Conservation (phyloP, 2,329 filamentous ascomycete species). For the Monosporascus sp. region DNA sequence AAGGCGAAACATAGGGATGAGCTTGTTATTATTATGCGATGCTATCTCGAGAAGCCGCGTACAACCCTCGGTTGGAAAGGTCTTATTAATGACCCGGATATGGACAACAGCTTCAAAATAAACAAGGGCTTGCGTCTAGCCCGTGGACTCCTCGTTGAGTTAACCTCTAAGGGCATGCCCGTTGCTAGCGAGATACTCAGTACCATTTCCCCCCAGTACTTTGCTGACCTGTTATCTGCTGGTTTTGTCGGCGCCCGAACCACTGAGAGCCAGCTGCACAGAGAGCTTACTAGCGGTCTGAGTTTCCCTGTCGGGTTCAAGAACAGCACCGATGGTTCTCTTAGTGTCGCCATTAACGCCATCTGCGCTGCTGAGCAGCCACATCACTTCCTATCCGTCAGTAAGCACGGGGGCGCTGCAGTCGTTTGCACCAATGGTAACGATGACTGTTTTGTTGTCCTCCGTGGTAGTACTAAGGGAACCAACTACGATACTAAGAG, state of each 20-base stretch:
- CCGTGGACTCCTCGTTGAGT: slow-evolving; percentile 85
- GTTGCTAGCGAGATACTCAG: slow-evolving; percentile 97
- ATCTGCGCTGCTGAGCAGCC: slow-evolving; percentile 88
- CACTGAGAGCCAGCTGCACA: slow-evolving; percentile 91
- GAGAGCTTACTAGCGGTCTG: slow-evolving; percentile 86
- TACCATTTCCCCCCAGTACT: slow-evolving; percentile 94
- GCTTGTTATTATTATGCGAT: slow-evolving; percentile 92
- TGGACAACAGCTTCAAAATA: slow-evolving; percentile 97
- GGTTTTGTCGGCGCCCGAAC: slow-evolving; percentile 95
- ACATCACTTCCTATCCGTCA: slow-evolving; percentile 95
- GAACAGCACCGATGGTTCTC: slow-evolving; percentile 91
- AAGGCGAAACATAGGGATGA: slow-evolving; percentile 87
- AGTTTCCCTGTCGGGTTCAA: slow-evolving; percentile 99
- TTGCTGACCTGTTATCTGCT: slow-evolving; percentile 85
- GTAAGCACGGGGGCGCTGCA: slow-evolving; percentile 89
- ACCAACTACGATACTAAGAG: slow-evolving; percentile 89
- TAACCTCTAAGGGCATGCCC: slow-evolving; percentile 90
- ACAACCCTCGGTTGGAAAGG: slow-evolving; percentile 99
- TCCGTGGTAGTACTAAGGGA: slow-evolving; percentile 85
- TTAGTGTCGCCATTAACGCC: slow-evolving; percentile 88
- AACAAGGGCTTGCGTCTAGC: slow-evolving; percentile 91
- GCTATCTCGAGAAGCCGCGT: slow-evolving; percentile 96
- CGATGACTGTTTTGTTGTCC: slow-evolving; percentile 94
- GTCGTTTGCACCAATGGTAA: slow-evolving; percentile 94
- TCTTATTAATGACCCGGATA: slow-evolving; percentile 96